A percentile compares a stretch with the other conserved stretches of the same genome.
These are phyloP conservation scores for Saccharomycopsis hybrid DNA, from an alignment of 1,139 yeast genomes.

Conservation along the genomic window DNA sequence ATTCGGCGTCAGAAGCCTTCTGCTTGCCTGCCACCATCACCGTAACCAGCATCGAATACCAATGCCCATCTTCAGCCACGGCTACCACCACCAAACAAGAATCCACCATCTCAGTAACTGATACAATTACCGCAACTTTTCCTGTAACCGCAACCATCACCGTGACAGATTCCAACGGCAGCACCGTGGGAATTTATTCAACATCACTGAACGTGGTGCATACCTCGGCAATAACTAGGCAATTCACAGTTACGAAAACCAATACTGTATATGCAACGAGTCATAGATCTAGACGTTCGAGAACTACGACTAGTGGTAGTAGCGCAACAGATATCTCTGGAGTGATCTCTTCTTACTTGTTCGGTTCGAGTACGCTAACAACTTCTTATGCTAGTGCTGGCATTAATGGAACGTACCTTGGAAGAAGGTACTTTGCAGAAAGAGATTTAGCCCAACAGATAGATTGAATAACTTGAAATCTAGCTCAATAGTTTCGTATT, in stretches of 20 bases:
- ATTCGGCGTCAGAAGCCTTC: slow-evolving; percentile 3
- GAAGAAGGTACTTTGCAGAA: too few relatives aligned
- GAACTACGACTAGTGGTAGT: too few relatives aligned
- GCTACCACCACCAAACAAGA: slow-evolving; percentile 8
- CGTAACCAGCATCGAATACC: slow-evolving; percentile 3
- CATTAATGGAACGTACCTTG: too few relatives aligned
- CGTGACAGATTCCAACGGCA: slow-evolving; percentile 11
- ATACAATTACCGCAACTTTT: slow-evolving; percentile 9
- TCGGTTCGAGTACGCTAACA: too few relatives aligned
- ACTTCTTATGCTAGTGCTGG: too few relatives aligned
- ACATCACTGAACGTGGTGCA: slow-evolving; percentile 6
- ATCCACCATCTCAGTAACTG: slow-evolving; percentile 4
- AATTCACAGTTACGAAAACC: slow-evolving; percentile 12
- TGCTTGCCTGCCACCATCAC: slow-evolving; percentile 3
- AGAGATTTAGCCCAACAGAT: too few relatives aligned
- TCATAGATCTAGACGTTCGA: too few relatives aligned
- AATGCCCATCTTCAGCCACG: neutral
- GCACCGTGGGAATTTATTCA: slow-evolving; percentile 7
- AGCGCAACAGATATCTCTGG: too few relatives aligned
- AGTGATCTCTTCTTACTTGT: too few relatives aligned
- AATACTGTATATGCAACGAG: slow-evolving; percentile 10
- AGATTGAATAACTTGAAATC: too few relatives aligned
- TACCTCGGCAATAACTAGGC: slow-evolving; percentile 9
- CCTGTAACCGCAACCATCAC: slow-evolving; percentile 16
- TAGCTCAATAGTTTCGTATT: too few relatives aligned